A percentile compares a stretch with the other conserved stretches of the same genome.
phyloP scores from a whole-genome alignment of 305 asterid species.

The Fraxinus paxiana region DNA sequence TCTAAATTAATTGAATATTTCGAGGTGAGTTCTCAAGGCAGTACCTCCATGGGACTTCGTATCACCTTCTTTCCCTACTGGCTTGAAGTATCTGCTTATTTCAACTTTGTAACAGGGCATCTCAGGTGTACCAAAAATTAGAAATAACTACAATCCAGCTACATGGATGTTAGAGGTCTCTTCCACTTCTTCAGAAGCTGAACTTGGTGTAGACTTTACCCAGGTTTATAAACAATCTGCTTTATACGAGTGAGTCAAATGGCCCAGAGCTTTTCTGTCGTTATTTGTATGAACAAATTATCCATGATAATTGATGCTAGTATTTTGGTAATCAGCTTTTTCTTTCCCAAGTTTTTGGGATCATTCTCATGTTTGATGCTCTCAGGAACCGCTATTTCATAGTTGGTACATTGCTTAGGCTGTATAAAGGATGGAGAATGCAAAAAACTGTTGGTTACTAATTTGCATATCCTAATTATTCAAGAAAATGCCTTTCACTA shows the following conservation, averaged over 20 bases:
- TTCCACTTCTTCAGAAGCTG: conserved; percentile 62
- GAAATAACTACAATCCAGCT: conserved; percentile 70
- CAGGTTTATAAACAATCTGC: conserved; percentile 52
- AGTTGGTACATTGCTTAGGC: background rate
- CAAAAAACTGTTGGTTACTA: background rate
- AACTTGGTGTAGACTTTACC: conserved; percentile 63
- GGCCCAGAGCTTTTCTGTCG: background rate
- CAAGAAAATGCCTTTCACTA: background rate
- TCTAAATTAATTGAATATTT: conserved; percentile 57
- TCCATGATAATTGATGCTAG: background rate
- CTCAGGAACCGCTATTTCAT: background rate
- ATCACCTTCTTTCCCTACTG: background rate
- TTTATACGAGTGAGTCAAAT: conserved; percentile 48
- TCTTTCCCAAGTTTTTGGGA: background rate
- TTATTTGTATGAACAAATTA: background rate
- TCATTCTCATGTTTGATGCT: background rate
- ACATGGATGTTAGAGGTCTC: conserved; percentile 90
- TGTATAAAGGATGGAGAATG: background rate
- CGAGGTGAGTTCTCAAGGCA: conserved; percentile 50
- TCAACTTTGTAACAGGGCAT: conserved; percentile 37
- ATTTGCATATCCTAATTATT: background rate
- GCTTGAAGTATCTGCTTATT: background rate
- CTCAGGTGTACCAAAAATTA: conserved; percentile 60
- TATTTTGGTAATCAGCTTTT: background rate
- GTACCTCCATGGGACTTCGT: background rate